Evolutionary conservation across 2,329 filamentous ascomycete genomes (phyloP), one percentile per base, ranked within the genome.

Genomic region (Pleurostoma richardsiae): DNA sequence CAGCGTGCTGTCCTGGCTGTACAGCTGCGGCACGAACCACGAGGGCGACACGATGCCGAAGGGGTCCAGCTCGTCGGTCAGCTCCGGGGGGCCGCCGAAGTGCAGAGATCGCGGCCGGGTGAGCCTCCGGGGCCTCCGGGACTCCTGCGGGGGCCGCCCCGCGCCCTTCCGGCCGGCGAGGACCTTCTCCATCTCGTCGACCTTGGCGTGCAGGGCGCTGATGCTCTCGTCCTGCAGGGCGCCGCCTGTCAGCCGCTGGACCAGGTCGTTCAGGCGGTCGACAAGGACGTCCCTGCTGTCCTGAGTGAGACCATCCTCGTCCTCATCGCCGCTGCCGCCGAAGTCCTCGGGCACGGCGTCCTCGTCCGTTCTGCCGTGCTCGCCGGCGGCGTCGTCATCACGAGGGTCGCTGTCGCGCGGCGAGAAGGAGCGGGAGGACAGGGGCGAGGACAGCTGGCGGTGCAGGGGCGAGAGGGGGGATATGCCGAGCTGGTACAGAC

Each of bases 281-380:
- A 77, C 68, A 45, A 80, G 67, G 28, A 71, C 67, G 50, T 76
- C 68, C 47, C 66, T 68, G 57, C 64, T 65, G 49, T 67, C 66
- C 40, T 62, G 60, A 19, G 60, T 54, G 41, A 62, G 46, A 30
- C 58, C 53, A 33, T 61, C 60, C 19, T 30, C 56, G 50, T 36
- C 50, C 46, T 27, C 50, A 41, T 38, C 44, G 8, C 33, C 8
- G n/a, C 8, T 8, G 33, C 33, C 33, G 33, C n/a, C 33, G 8
- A n/a, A 40, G 10, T 56, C 51, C 8, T 57, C 53, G 11, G 52
- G 54, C 26, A 53, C 55, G 29, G 48, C 48, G 31, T 38, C 40
- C 40, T 58, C 57, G 29, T 54, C 45, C 6, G 50, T 49, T n/a
- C 49, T 49, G 36, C 49, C 49, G 40, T 45, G 45, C 10, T 40